Conservation (phyloP, 805 yeast species). For the Ogataea angusta region DNA sequence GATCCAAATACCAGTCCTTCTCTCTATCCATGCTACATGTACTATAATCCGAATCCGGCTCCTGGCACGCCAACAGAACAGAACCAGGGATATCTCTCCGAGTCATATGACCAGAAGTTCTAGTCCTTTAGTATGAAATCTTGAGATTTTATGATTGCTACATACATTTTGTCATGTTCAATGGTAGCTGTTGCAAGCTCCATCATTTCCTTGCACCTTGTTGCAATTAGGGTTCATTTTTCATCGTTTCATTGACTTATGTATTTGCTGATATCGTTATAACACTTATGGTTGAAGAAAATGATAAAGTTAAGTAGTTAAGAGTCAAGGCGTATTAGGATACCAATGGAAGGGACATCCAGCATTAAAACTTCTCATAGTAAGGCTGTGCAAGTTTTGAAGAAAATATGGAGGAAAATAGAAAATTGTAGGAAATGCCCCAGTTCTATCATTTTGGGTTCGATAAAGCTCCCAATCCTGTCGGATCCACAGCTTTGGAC, state of each 20-base stretch:
- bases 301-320: too few relatives aligned
- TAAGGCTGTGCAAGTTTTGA: not conserved
- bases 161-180: too few relatives aligned
- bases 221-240: constrained; percentile 1
- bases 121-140: not conserved
- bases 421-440: not conserved
- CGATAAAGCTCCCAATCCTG: constrained; percentile 7
- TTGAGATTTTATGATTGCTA: constrained; percentile 6
- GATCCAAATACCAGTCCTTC: constrained; percentile 24
- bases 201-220: not conserved
- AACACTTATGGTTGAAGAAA: too few relatives aligned
- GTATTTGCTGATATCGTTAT: too few relatives aligned
- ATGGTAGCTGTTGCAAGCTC: not conserved
- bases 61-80: constrained; percentile 21
- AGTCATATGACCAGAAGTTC: constrained; percentile 17
- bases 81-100: constrained; percentile 14
- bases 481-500: constrained; percentile 8
- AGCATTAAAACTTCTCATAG: too few relatives aligned
- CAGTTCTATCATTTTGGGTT: constrained; percentile 18
- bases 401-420: not conserved
- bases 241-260: not conserved
- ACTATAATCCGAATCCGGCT: constrained; percentile 27
- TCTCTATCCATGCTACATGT: constrained; percentile 32
- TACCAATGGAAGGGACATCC: too few relatives aligned
- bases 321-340: too few relatives aligned